Percentiles rank a stretch among this genome's conserved stretches.
These are phyloP conservation scores for Cryphonectria nitschkei DNA, from an alignment of 2,329 filamentous ascomycete species.

Conservation along the genomic window DNA sequence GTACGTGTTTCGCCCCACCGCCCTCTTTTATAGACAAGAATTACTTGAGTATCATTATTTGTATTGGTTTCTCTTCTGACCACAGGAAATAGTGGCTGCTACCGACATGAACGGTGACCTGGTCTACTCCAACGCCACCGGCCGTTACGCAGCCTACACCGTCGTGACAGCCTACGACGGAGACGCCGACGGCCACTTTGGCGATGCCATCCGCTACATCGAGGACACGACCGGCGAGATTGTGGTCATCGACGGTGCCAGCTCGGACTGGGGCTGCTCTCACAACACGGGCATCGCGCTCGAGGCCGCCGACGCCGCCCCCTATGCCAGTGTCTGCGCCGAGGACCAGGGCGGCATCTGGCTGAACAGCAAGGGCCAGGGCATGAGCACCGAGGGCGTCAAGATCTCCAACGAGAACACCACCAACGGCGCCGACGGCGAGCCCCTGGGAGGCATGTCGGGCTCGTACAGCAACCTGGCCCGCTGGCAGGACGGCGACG, in stretches of 20 bases:
- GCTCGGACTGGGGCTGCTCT: constrained; percentile 62
- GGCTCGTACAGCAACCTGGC: constrained; percentile 63
- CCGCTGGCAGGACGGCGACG: constrained; percentile 52
- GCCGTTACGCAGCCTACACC: constrained; percentile 64
- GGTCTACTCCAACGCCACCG: constrained; percentile 59
- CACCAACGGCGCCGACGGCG: constrained; percentile 61
- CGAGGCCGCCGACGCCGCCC: constrained; percentile 60
- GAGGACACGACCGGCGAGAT: constrained; percentile 53
- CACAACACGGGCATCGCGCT: constrained; percentile 69
- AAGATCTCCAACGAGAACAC: constrained; percentile 67
- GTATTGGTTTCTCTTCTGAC: constrained; percentile 34
- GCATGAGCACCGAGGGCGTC: constrained; percentile 55
- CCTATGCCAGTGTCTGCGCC: constrained; percentile 62
- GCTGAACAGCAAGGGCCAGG: constrained; percentile 63
- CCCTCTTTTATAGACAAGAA: background rate
- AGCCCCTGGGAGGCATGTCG: constrained; percentile 66
- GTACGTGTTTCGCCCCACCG: background rate
- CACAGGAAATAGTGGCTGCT: constrained; percentile 42
- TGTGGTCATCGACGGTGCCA: constrained; percentile 54
- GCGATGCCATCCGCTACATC: constrained; percentile 52
- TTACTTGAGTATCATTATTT: background rate
- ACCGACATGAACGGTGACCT: constrained; percentile 67
- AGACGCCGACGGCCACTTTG: constrained; percentile 58
- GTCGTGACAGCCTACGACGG: constrained; percentile 63
- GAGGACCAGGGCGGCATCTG: constrained; percentile 67